These are phyloP conservation scores for Forsythia suspensa DNA, from an alignment of 257 asterid genomes.

Conservation along the genomic window DNA sequence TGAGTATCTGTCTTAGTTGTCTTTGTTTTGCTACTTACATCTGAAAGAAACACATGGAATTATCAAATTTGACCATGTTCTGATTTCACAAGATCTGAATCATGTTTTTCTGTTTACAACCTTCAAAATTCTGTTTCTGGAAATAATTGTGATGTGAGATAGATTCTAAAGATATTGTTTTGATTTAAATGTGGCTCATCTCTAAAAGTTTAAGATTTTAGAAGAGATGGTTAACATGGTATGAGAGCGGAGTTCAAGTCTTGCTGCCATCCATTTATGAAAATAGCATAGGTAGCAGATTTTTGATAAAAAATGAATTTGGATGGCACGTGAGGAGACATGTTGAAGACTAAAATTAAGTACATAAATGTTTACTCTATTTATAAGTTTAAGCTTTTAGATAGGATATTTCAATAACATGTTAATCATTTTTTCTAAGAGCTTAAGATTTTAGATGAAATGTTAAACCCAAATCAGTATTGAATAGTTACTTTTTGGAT, in stretches of 20 bases:
- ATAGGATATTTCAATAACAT: neutral
- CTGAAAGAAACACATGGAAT: neutral
- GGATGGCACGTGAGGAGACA: neutral
- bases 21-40: constrained; percentile 20
- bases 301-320: neutral
- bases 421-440: neutral
- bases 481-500: neutral
- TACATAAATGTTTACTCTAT: neutral
- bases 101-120: constrained; percentile 8
- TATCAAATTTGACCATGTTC: constrained; percentile 8
- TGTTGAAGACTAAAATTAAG: neutral
- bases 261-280: neutral
- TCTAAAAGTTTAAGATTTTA: neutral
- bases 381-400: neutral
- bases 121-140: constrained; percentile 7
- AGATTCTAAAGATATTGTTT: neutral
- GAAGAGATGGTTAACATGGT: neutral
- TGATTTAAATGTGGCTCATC: neutral
- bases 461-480: neutral
- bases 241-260: neutral
- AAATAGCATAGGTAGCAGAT: neutral
- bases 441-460: no score
- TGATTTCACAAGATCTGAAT: constrained; percentile 4
- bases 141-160: neutral
- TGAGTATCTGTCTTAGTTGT: constrained; percentile 43